Evolutionary conservation across 805 yeast species (phyloP), one percentile per base, ranked within the genome.

Genomic region (Grigorovia transvaalensis): DNA sequence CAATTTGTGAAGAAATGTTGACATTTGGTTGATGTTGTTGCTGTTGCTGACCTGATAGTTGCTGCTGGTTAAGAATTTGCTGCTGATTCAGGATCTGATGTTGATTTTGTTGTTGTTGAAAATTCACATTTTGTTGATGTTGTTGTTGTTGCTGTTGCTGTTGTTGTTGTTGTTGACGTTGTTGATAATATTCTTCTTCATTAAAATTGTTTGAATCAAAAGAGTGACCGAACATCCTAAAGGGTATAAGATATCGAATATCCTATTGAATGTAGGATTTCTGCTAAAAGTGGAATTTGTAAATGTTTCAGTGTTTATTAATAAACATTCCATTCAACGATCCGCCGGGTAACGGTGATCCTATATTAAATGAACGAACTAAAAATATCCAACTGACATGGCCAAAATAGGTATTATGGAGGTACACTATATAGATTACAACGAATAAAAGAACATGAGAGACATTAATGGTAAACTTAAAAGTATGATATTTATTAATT

Each of bases 1-100:
- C 48, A 17, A 48, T 53, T 30, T 29, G 47, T 38, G 42, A 11
- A 53, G 55, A 29, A 17, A 40, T 15, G 20, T 41, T 47, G 27
- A 23, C 27, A 33, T 38, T 35, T 41, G 38, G 15, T 6, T 33
- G 41, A 18, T 46, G 48, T 7, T 35, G 44, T 12, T 20, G 35
- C 23, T 46, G 48, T 13, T 46, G 48, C 15, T 30, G 47, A 18
- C 15, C 30, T 38, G 38, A 20, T 35, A 38, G 9, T 13, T 13
- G 42, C 29, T 44, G 42, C 38, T 33, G 38, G 8, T 33, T 33
- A 11, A 33, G 11, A 11, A 33, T 33, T 13, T 33, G 38, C 15
- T 33, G 38, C 15, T 33, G 38, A 33, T 33, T 33, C 15, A 33
- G 11, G 38, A 33, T 33, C 38, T 33, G 38, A 11, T 4, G 38